Conservation (phyloP, 2,329 filamentous ascomycete genomes). For the Xylariaceae sp. region DNA sequence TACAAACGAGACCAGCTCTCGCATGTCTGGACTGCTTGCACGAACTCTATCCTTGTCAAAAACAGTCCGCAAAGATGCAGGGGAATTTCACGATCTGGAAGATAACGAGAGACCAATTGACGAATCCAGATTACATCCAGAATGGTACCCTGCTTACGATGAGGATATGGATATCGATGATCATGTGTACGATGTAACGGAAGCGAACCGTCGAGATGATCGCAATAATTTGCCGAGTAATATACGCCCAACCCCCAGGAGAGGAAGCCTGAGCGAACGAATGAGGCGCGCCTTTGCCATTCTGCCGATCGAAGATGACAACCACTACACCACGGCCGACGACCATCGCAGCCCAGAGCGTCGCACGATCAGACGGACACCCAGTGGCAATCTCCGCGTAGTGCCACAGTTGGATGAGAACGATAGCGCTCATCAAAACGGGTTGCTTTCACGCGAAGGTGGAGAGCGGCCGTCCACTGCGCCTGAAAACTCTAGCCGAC, state of each 20-base stretch:
- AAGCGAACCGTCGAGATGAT: conserved; percentile 35
- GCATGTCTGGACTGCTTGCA: conserved; percentile 40
- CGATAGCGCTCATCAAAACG: conserved; percentile 34
- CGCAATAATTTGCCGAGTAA: conserved; percentile 46
- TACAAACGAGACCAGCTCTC: conserved; percentile 41
- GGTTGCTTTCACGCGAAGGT: conserved; percentile 21
- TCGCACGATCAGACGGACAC: conserved; percentile 53
- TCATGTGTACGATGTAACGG: conserved; percentile 29
- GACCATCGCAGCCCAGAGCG: conserved; percentile 43
- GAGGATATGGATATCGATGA: conserved; percentile 29
- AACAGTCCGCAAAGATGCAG: conserved; percentile 32
- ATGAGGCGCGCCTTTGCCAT: conserved; percentile 58
- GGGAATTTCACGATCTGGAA: conserved; percentile 26
- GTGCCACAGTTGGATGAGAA: conserved; percentile 48
- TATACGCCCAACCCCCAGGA: conserved; percentile 38
- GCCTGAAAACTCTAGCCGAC: conserved; percentile 27
- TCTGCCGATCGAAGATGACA: conserved; percentile 45
- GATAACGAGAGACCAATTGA: conserved; percentile 35
- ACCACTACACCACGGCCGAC: conserved; percentile 33
- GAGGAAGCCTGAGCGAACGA: conserved; percentile 41
- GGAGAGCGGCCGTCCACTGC: conserved; percentile 36
- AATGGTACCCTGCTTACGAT: conserved; percentile 52
- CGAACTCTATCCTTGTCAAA: conserved; percentile 52
- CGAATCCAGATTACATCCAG: conserved; percentile 52
- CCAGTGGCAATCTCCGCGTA: conserved; percentile 56